A percentile compares a stretch with the other conserved stretches of the same genome.
phyloP scores from a whole-genome alignment of 1,284 basidiomycete species.

The Phellopilus nigrolimitatus region DNA sequence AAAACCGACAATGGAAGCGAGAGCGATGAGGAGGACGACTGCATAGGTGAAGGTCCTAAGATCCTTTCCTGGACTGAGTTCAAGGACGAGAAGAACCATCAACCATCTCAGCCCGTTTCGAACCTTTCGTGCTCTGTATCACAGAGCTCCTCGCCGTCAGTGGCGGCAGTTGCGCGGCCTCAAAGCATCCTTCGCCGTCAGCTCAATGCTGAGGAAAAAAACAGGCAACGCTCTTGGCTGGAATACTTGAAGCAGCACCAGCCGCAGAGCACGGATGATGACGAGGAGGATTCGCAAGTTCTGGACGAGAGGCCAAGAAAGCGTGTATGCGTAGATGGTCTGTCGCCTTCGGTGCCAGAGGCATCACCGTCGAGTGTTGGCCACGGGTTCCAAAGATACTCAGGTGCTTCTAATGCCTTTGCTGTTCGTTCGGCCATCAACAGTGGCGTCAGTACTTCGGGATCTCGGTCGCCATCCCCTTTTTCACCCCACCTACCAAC shows the following conservation, averaged over 20 bases:
- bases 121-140: no score
- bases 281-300: neutral
- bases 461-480: no score
- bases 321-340: neutral
- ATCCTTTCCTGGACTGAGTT: conserved; percentile 12
- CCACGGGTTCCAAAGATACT: neutral
- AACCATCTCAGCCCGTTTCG: no score
- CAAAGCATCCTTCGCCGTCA: conserved; percentile 10
- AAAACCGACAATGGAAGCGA: conserved; percentile 3
- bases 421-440: neutral
- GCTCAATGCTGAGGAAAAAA: conserved; percentile 5
- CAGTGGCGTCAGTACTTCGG: neutral
- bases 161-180: neutral
- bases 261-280: neutral
- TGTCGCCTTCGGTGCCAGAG: neutral
- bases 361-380: neutral
- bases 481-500: no score
- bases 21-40: neutral
- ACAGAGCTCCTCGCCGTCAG: neutral
- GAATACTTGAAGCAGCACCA: neutral
- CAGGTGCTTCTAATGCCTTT: neutral
- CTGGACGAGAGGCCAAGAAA: neutral
- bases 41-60: conserved; percentile 8
- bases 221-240: neutral
- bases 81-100: neutral